Evolutionary conservation across 495 filamentous ascomycete species (phyloP).

Genomic region (Opeltia flavorubescens): DNA sequence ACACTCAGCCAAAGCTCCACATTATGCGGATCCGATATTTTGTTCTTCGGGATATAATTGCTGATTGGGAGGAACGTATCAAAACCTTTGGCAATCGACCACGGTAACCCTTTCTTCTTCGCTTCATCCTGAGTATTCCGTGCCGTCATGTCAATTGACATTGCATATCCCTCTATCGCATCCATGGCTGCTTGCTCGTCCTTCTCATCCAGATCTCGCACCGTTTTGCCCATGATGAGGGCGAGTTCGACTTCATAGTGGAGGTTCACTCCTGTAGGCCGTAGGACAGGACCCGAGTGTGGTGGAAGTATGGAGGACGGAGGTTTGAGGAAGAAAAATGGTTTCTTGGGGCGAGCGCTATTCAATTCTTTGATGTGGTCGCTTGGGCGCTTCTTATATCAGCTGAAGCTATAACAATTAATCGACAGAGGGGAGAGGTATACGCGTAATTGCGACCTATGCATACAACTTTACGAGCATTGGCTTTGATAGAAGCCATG

Average conservation of each 20-base stretch:
- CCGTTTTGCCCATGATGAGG: slow-evolving; percentile 63
- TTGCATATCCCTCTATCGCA: slow-evolving; percentile 51
- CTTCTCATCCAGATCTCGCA: slow-evolving; percentile 56
- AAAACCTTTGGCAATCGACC: slow-evolving; percentile 91
- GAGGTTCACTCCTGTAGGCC: slow-evolving; percentile 64
- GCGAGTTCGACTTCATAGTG: slow-evolving; percentile 96
- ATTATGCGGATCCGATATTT: slow-evolving; percentile 75
- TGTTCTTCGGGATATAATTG: slow-evolving; percentile 57
- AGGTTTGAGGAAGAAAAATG: slow-evolving; percentile 99
- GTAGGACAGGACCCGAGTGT: slow-evolving; percentile 63
- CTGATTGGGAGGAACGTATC: slow-evolving; percentile 90
- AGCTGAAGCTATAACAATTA: background rate
- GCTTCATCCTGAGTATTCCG: slow-evolving; percentile 89
- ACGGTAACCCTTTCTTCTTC: slow-evolving; percentile 92
- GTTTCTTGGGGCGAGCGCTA: slow-evolving; percentile 70
- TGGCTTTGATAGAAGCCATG: slow-evolving; percentile 45
- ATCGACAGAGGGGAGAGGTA: slow-evolving; percentile 19
- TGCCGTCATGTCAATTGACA: slow-evolving; percentile 87
- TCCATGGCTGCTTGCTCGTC: slow-evolving; percentile 38
- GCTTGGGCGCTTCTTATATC: slow-evolving; percentile 28
- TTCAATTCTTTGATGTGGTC: slow-evolving; percentile 92
- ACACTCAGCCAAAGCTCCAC: slow-evolving; percentile 73
- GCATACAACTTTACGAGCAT: slow-evolving; percentile 82
- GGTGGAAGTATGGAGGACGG: slow-evolving; percentile 67
- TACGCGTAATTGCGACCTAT: slow-evolving; percentile 97